Conservation (phyloP, 2,329 filamentous ascomycete genomes). For the Celoporthe dispersa region DNA sequence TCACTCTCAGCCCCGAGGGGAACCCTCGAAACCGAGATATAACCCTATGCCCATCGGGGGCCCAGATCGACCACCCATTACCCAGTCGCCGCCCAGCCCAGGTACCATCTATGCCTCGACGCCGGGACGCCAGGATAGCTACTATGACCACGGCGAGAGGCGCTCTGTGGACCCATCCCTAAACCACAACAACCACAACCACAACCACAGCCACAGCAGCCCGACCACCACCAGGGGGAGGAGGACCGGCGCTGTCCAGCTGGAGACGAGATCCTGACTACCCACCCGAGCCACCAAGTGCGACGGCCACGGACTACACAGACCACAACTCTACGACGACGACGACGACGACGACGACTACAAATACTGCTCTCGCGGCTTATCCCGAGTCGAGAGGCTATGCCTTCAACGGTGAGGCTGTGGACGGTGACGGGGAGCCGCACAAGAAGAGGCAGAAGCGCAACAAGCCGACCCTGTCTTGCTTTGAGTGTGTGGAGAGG, state of each 20-base stretch:
- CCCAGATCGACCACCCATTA: conserved; percentile 27
- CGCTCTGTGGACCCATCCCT: conserved; percentile 18
- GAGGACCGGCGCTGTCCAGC: background rate
- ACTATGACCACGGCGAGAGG: conserved; percentile 12
- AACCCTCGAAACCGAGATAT: conserved; percentile 22
- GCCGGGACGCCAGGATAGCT: conserved; percentile 14
- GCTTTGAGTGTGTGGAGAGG: conserved; percentile 78
- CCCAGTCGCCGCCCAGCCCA: conserved; percentile 27
- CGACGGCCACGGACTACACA: conserved; percentile 9
- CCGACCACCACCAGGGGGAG: conserved; percentile 19
- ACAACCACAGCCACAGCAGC: conserved; percentile 6
- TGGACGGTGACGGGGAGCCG: conserved; percentile 39
- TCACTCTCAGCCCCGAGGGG: conserved; percentile 12
- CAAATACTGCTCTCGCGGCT: background rate
- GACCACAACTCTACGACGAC: conserved; percentile 19
- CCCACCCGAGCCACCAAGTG: conserved; percentile 16
- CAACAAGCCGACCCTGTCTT: conserved; percentile 82
- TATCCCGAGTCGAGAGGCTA: conserved; percentile 16
- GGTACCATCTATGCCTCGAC: conserved; percentile 26
- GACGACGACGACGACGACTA: too few species aligned
- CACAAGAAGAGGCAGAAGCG: conserved; percentile 76
- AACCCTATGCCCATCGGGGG: conserved; percentile 29
- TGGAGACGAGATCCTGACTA: conserved; percentile 16
- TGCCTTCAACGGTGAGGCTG: conserved; percentile 34
- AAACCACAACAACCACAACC: background rate